Evolutionary conservation across 345 rosid genomes (phyloP), one percentile per base, ranked within the genome.

Genomic region (Arabis hirsuta): DNA sequence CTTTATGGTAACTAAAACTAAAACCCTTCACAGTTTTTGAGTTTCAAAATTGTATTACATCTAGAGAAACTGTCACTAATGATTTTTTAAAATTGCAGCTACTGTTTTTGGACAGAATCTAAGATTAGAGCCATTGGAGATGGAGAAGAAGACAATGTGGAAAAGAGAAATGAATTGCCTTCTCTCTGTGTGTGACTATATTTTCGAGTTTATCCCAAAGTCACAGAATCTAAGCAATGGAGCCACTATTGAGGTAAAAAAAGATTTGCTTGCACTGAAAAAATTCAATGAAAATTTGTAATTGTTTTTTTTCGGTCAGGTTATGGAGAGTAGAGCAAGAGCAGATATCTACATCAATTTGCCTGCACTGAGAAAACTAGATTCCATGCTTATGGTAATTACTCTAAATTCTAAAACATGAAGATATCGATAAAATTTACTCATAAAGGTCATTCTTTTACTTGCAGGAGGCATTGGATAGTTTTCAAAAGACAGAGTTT

Each of bases 131-230:
- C 99, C 99, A 8, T 67, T 93, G 65, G 84, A 86, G n/a, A 67
- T 79, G 47, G 96, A 91, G 82, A 91, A 95, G 81, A 84, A 78
- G 78, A 79, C 82, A 12, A 65, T 89, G 83, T 95, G 99, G 97
- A 91, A 76, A 68, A 82, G 96, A 85, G 99, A 89, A 88, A 91
- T 89, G 99, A 77, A 84, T 20, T 89, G 91, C 52, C 91, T 95
- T 76, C 83, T 95, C 34, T 88, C 97, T 13, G 89, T 88, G 2
- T 95, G 97, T 31, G 89, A 91, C 64, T 84, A 82, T 77, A 87
- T 89, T 24, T 85, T 88, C 7, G 97, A 95, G 50, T 73, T 91
- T 42, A 69, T 74, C 51, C 86, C 95, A 43, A 82, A 81, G 44
- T 82, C 83, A 7, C 90, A 85, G 59, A 83, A 74, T 65, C 82